Evolutionary conservation across 148 eudicot genomes (phyloP).

Genomic region (Heliosperma pusillum): DNA sequence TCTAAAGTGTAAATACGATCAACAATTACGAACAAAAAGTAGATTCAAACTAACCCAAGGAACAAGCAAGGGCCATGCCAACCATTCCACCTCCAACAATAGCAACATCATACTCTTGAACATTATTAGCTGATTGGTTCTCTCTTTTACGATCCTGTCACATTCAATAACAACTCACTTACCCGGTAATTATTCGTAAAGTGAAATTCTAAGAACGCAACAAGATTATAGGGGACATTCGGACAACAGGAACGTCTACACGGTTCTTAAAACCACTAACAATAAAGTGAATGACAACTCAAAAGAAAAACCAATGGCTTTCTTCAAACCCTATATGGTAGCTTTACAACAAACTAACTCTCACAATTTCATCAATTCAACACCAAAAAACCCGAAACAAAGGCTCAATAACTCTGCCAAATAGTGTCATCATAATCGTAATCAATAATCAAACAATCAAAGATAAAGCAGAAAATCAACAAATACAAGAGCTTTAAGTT

Average conservation of each 20-base stretch:
- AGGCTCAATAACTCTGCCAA: not conserved
- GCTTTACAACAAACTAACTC: not conserved
- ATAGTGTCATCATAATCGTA: not conserved
- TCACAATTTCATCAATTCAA: not conserved
- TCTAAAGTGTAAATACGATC: too few species aligned
- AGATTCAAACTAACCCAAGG: constrained; percentile 53
- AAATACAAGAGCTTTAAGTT: not conserved
- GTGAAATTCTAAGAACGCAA: not conserved
- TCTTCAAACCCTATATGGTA: not conserved
- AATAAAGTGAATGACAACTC: not conserved
- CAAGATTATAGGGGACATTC: not conserved
- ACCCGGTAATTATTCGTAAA: not conserved
- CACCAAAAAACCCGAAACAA: not conserved
- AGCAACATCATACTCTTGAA: constrained; percentile 77
- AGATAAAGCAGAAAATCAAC: not conserved
- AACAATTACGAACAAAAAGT: not conserved
- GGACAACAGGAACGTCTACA: not conserved
- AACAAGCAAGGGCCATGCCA: constrained; percentile 93
- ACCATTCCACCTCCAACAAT: constrained; percentile 99
- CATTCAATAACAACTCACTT: constrained; percentile 17
- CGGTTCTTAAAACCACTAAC: not conserved
- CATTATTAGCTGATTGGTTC: constrained; percentile 18
- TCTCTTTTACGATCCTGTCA: constrained; percentile 45
- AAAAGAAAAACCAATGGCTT: too few species aligned
- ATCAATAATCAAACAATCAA: not conserved